phyloP scores from a whole-genome alignment of 768 basidiomycete species.

The Lactifluus subvellereus region DNA sequence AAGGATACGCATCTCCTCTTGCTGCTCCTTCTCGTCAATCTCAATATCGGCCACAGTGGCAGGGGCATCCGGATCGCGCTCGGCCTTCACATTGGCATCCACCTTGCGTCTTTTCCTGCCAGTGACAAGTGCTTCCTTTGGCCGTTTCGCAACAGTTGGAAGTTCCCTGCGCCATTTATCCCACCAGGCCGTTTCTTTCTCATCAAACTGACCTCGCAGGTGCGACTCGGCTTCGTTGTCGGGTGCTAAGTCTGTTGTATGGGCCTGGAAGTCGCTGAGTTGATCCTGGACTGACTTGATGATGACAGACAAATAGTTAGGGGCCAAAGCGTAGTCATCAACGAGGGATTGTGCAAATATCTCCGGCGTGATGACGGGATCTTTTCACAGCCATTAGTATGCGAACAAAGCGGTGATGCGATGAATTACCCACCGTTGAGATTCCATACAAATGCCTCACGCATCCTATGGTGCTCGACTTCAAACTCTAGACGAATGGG shows the following conservation, averaged over 20 bases:
- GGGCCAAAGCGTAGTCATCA: conserved; percentile 80
- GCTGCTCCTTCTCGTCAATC: conserved; percentile 55
- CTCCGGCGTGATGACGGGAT: conserved; percentile 85
- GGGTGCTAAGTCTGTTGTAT: conserved; percentile 43
- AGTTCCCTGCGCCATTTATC: conserved; percentile 60
- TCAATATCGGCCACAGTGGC: conserved; percentile 57
- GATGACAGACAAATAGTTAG: conserved; percentile 60
- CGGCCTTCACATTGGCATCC: conserved; percentile 23
- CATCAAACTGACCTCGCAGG: conserved; percentile 43
- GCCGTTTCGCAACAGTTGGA: conserved; percentile 33
- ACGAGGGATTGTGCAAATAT: conserved; percentile 84
- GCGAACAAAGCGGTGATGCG: background rate
- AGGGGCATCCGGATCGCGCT: conserved; percentile 26
- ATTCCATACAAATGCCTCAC: conserved; percentile 98
- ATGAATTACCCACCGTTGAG: conserved; percentile 63
- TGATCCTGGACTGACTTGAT: conserved; percentile 85
- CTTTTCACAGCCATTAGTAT: conserved; percentile 36
- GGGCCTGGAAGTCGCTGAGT: conserved; percentile 70
- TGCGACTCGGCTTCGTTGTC: conserved; percentile 38
- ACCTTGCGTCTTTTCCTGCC: conserved; percentile 24
- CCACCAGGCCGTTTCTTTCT: conserved; percentile 58
- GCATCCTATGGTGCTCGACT: conserved; percentile 87
- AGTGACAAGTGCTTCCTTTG: conserved; percentile 16
- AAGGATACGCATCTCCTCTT: conserved; percentile 86
- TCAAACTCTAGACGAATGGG: conserved; percentile 97